These are phyloP conservation scores for Tulasnella sp. DNA, from an alignment of 768 basidiomycete genomes.

Conservation along the genomic window DNA sequence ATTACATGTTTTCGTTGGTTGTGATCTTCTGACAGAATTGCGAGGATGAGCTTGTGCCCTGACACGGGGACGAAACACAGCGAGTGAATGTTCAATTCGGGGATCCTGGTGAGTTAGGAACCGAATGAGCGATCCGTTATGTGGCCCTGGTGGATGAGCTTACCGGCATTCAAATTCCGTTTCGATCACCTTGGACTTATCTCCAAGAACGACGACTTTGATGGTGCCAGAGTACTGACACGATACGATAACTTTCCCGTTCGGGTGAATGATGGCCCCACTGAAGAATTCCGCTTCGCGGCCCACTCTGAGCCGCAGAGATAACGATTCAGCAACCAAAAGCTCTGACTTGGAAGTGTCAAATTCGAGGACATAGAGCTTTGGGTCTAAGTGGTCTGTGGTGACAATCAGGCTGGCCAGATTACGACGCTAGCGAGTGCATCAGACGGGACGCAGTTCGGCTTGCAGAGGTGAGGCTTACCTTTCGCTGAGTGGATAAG, in stretches of 20 bases:
- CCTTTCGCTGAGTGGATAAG: slow-evolving; percentile 54
- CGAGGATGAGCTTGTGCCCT: slow-evolving; percentile 47
- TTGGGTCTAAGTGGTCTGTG: slow-evolving; percentile 72
- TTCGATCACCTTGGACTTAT: slow-evolving; percentile 29
- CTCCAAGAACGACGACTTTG: slow-evolving; percentile 55
- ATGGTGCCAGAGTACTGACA: slow-evolving; percentile 69
- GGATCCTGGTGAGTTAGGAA: slow-evolving; percentile 44
- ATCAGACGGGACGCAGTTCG: background rate
- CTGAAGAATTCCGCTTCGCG: slow-evolving; percentile 68
- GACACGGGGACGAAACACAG: slow-evolving; percentile 55
- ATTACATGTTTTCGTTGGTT: slow-evolving; percentile 36
- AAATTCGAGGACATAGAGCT: slow-evolving; percentile 60
- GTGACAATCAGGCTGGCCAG: slow-evolving; percentile 55
- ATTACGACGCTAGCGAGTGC: slow-evolving; percentile 5
- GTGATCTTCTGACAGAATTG: slow-evolving; percentile 65
- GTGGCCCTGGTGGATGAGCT: background rate
- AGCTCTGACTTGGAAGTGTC: slow-evolving; percentile 17
- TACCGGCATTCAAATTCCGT: slow-evolving; percentile 32
- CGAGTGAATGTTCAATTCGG: slow-evolving; percentile 64
- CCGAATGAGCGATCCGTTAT: background rate
- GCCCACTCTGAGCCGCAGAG: slow-evolving; percentile 54
- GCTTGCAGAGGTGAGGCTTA: slow-evolving; percentile 40
- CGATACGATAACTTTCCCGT: slow-evolving; percentile 56
- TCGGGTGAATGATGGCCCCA: slow-evolving; percentile 61
- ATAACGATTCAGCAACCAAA: slow-evolving; percentile 33